phyloP scores from a whole-genome alignment of 345 rosid species.

The Euphorbia lathyris region DNA sequence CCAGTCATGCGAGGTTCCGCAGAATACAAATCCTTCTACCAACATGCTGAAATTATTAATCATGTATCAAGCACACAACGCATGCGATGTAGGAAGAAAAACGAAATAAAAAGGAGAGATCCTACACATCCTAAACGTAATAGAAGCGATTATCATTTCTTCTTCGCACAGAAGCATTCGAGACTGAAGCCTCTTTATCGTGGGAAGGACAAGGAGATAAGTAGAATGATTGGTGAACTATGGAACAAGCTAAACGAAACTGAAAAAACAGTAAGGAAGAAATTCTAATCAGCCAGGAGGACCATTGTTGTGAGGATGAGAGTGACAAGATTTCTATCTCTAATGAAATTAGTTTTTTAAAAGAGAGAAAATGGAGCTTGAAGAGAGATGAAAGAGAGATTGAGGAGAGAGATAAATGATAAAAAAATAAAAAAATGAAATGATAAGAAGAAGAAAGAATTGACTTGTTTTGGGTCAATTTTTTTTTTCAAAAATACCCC shows the following conservation, averaged over 20 bases:
- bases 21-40: slow-evolving; percentile 26
- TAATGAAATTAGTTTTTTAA: too few relatives aligned
- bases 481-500: too few relatives aligned
- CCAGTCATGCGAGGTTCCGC: slow-evolving; percentile 32
- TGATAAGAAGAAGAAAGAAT: too few relatives aligned
- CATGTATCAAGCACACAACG: slow-evolving; percentile 48
- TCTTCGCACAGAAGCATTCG: slow-evolving; percentile 90
- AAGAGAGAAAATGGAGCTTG: too few relatives aligned
- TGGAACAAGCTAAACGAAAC: slow-evolving; percentile 76
- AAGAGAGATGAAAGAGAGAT: too few relatives aligned
- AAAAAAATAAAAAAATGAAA: too few relatives aligned
- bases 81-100: slow-evolving; percentile 80
- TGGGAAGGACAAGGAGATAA: slow-evolving; percentile 91
- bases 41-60: slow-evolving; percentile 23
- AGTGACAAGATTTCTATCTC: too few relatives aligned
- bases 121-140: slow-evolving; percentile 94
- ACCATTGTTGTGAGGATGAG: too few relatives aligned
- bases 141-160: slow-evolving; percentile 92
- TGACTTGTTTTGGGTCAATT: too few relatives aligned
- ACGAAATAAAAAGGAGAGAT: slow-evolving; percentile 84
- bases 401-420: too few relatives aligned
- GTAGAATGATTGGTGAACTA: slow-evolving; percentile 87
- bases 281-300: too few relatives aligned
- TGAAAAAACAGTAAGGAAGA: slow-evolving; percentile 52
- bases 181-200: slow-evolving; percentile 88